A percentile compares a stretch with the other conserved stretches of the same genome.
These are phyloP conservation scores for Amaranthus cruentus DNA, from an alignment of 148 eudicot genomes.

Conservation along the genomic window DNA sequence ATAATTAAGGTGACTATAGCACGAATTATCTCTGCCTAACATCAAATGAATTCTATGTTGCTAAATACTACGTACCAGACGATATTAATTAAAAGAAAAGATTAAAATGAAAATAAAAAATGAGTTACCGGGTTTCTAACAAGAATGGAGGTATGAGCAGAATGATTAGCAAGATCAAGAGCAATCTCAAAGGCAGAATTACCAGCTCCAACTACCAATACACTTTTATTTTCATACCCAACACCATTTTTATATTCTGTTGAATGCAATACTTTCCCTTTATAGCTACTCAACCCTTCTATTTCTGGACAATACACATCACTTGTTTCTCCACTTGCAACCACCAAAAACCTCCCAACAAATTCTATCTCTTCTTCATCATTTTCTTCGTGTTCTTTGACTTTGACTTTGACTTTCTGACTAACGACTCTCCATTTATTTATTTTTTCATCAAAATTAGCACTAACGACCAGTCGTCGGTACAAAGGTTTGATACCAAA, in stretches of 20 bases:
- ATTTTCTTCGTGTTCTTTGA: not conserved
- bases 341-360: slow-evolving; percentile 61
- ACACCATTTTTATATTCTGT: slow-evolving; percentile 55
- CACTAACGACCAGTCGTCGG: slow-evolving; percentile 36
- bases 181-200: slow-evolving; percentile 92
- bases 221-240: slow-evolving; percentile 37
- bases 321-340: slow-evolving; percentile 67
- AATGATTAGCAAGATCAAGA: slow-evolving; percentile 52
- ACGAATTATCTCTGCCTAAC: no score
- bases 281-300: slow-evolving; percentile 46
- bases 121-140: slow-evolving; percentile 58
- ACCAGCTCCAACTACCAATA: slow-evolving; percentile 78
- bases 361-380: slow-evolving; percentile 36
- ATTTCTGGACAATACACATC: slow-evolving; percentile 51
- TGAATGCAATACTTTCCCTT: slow-evolving; percentile 65
- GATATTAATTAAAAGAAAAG: not conserved
- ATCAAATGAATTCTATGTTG: no score
- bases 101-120: not conserved
- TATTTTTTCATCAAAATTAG: slow-evolving; percentile 32
- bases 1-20: no score
- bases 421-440: slow-evolving; percentile 45
- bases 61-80: no score
- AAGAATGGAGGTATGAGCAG: slow-evolving; percentile 57
- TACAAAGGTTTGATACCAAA: slow-evolving; percentile 54
- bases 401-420: not conserved